phyloP scores from a whole-genome alignment of 1,139 yeast species.

The Yamadazyma membranifaciens region DNA sequence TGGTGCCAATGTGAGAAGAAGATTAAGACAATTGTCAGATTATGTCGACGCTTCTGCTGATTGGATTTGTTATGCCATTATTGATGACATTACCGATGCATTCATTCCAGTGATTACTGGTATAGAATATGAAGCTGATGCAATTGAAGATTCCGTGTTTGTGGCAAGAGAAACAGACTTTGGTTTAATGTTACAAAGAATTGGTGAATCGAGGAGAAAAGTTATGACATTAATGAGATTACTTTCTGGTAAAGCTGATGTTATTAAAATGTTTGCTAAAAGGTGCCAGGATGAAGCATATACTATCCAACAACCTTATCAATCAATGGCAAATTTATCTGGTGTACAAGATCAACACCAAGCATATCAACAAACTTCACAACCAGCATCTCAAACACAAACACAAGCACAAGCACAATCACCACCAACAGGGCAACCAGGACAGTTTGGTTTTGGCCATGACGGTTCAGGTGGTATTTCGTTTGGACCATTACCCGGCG shows the following conservation, averaged over 20 bases:
- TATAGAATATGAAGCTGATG: constrained; percentile 88
- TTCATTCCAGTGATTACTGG: constrained; percentile 89
- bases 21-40: constrained; percentile 87
- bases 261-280: constrained; percentile 94
- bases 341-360: constrained; percentile 7
- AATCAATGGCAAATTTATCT: constrained; percentile 11
- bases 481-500: constrained; percentile 21
- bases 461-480: constrained; percentile 19
- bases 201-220: constrained; percentile 85
- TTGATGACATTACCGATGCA: constrained; percentile 92
- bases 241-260: constrained; percentile 94
- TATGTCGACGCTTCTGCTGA: constrained; percentile 86
- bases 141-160: constrained; percentile 74
- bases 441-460: constrained; percentile 15
- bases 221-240: constrained; percentile 92
- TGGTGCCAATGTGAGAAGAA: constrained; percentile 84
- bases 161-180: constrained; percentile 51
- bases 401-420: constrained; percentile 2
- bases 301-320: constrained; percentile 7
- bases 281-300: constrained; percentile 78
- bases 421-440: constrained; percentile 6
- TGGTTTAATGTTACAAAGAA: constrained; percentile 69
- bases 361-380: constrained; percentile 1
- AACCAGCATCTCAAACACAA: not conserved
- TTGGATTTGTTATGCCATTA: constrained; percentile 91